phyloP scores from a whole-genome alignment of 257 asterid species.

The Ballota nigra region DNA sequence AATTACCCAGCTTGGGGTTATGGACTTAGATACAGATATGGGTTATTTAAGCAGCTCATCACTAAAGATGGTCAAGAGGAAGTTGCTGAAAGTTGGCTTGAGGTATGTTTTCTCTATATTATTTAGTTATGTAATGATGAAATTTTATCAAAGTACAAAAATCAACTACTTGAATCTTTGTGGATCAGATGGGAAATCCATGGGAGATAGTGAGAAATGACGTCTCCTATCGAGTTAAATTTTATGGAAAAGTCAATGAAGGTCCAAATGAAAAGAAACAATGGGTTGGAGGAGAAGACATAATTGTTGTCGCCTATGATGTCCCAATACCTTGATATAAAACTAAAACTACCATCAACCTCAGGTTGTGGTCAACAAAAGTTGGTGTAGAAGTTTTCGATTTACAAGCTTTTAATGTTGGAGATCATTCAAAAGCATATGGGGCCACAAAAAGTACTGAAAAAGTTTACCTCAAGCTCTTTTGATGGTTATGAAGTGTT shows the following conservation, averaged over 20 bases:
- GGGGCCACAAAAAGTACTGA: constrained; percentile 59
- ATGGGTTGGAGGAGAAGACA: constrained; percentile 67
- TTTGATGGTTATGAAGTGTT: not conserved
- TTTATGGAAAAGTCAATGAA: constrained; percentile 53
- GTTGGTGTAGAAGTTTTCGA: constrained; percentile 52
- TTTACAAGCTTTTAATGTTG: constrained; percentile 49
- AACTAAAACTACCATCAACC: constrained; percentile 60
- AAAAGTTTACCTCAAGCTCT: constrained; percentile 37
- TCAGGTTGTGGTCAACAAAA: constrained; percentile 61
- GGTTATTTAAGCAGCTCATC: constrained; percentile 61
- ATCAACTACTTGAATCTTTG: constrained; percentile 17
- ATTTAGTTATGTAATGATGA: not conserved
- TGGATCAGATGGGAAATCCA: constrained; percentile 60
- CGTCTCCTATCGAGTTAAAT: constrained; percentile 54
- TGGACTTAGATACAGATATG: constrained; percentile 64
- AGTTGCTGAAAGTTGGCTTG: constrained; percentile 73
- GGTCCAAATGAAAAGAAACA: constrained; percentile 45
- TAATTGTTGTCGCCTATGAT: constrained; percentile 61
- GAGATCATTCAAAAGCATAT: constrained; percentile 60
- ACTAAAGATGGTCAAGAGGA: constrained; percentile 66
- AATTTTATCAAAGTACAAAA: not conserved
- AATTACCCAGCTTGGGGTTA: constrained; percentile 72
- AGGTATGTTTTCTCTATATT: constrained; percentile 27
- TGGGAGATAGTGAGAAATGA: constrained; percentile 67
- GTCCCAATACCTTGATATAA: constrained; percentile 70